phyloP scores from a whole-genome alignment of 768 basidiomycete species.

The Hebeloma cylindrosporum region DNA sequence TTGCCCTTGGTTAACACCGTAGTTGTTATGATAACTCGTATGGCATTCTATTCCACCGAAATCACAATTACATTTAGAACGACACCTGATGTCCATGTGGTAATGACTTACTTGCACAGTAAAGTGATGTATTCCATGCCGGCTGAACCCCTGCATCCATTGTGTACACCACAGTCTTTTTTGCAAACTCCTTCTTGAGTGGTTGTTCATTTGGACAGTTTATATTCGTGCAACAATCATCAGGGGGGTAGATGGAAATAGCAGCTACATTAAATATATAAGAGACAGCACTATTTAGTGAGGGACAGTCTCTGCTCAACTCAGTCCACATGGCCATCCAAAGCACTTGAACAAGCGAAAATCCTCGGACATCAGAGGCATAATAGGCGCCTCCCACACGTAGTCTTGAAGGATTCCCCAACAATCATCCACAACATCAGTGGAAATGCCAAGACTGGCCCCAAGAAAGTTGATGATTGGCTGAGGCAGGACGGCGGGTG shows the following conservation, averaged over 20 bases:
- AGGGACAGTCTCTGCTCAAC: background rate
- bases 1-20: background rate
- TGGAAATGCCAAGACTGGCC: background rate
- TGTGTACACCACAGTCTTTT: constrained; percentile 21
- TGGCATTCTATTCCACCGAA: background rate
- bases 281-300: background rate
- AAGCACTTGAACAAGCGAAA: constrained; percentile 6
- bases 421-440: constrained; percentile 3
- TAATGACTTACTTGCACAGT: constrained; percentile 20
- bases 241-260: constrained; percentile 9
- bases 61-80: background rate
- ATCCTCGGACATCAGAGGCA: constrained; percentile 7
- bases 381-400: constrained; percentile 4
- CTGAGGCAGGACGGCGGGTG: constrained; percentile 9
- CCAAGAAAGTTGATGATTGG: constrained; percentile 7
- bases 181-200: constrained; percentile 20
- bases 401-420: constrained; percentile 12
- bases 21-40: constrained; percentile 6
- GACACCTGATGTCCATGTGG: background rate
- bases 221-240: constrained; percentile 3
- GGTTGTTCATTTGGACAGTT: constrained; percentile 3
- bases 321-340: constrained; percentile 12
- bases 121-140: constrained; percentile 22
- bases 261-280: constrained; percentile 2
- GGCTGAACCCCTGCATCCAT: constrained; percentile 20